Evolutionary conservation across 352 stramenopile species (phyloP).

Genomic region (Paralagenidium karlingii): DNA sequence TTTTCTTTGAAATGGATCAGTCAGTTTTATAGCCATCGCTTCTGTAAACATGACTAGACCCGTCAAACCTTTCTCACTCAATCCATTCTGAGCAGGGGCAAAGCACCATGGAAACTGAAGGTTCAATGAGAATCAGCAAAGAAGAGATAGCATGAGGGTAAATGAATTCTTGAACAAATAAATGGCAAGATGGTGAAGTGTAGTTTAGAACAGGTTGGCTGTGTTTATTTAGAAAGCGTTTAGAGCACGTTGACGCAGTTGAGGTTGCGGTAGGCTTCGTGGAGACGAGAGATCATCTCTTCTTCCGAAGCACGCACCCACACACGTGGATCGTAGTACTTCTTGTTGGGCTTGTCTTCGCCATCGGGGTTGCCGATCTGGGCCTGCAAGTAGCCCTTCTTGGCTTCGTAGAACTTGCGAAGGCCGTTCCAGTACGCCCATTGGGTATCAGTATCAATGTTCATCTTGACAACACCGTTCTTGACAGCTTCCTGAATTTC

Average conservation of each 20-base stretch:
- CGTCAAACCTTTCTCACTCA: no score
- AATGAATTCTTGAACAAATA: no score
- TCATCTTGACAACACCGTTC: constrained; percentile 99
- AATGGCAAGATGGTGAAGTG: no score
- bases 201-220: no score
- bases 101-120: no score
- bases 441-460: constrained; percentile 99
- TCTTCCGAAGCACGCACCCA: constrained; percentile 96
- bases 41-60: no score
- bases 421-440: constrained; percentile 99
- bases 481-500: constrained; percentile 95
- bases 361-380: constrained; percentile 98
- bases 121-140: no score
- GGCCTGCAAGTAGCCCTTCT: constrained; percentile 95
- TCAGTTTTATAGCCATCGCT: no score
- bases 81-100: no score
- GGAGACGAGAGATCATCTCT: constrained; percentile 86
- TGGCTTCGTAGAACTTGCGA: constrained; percentile 93
- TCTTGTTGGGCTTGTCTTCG: constrained; percentile 98
- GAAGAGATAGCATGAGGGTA: no score
- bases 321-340: constrained; percentile 98
- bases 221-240: constrained; percentile 7
- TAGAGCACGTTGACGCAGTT: constrained; percentile 63
- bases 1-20: no score
- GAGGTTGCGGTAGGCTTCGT: constrained; percentile 87